phyloP scores from a whole-genome alignment of 2,329 filamentous ascomycete species.

The Pyricularia sp. region DNA sequence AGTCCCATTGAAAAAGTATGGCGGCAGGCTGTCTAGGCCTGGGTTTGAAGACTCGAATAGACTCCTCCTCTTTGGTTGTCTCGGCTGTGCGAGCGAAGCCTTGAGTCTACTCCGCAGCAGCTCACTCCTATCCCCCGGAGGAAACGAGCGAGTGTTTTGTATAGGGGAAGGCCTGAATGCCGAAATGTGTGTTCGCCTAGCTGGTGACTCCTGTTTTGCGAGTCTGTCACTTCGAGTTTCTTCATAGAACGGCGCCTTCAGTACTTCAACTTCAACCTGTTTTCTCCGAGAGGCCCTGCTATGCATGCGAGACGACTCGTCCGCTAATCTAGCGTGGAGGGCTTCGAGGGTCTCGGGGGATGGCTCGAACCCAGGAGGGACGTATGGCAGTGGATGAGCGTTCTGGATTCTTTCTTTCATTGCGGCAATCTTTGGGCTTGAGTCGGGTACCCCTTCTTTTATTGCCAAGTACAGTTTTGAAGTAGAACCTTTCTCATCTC shows the following conservation, averaged over 20 bases:
- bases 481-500: slow-evolving; percentile 25
- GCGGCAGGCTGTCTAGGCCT: slow-evolving; percentile 8
- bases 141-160: background rate
- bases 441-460: slow-evolving; percentile 26
- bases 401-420: slow-evolving; percentile 35
- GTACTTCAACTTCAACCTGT: slow-evolving; percentile 30
- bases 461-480: slow-evolving; percentile 31
- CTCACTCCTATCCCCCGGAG: background rate
- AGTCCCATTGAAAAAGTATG: slow-evolving; percentile 6
- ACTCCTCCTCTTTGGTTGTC: background rate
- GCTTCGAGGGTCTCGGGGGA: slow-evolving; percentile 2
- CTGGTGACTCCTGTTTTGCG: background rate
- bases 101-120: background rate
- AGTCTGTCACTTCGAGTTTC: slow-evolving; percentile 7
- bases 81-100: background rate
- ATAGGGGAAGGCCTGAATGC: background rate
- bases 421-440: slow-evolving; percentile 24
- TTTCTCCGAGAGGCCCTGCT: slow-evolving; percentile 21
- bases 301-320: slow-evolving; percentile 3
- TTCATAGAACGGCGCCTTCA: slow-evolving; percentile 37
- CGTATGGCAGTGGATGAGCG: slow-evolving; percentile 30
- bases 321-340: background rate
- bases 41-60: slow-evolving; percentile 5
- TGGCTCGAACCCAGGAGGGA: slow-evolving; percentile 24
- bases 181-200: background rate